These are phyloP conservation scores for Colletotrichum costaricense DNA, from an alignment of 2,329 filamentous ascomycete genomes.

Conservation along the genomic window DNA sequence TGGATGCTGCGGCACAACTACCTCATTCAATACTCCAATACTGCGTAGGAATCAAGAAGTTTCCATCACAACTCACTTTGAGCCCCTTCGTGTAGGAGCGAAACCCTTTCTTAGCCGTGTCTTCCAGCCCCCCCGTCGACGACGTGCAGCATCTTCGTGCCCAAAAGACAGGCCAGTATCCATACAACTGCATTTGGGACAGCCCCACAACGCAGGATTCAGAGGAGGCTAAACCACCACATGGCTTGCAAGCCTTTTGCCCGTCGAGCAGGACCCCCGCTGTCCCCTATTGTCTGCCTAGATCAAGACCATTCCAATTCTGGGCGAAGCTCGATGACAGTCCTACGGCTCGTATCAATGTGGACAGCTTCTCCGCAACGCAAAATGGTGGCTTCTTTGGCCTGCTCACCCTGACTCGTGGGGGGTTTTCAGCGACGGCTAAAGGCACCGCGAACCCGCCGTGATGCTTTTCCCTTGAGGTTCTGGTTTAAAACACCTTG, in stretches of 20 bases:
- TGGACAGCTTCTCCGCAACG: not conserved
- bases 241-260: constrained; percentile 16
- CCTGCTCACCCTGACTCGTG: constrained; percentile 24
- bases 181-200: not conserved
- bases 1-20: constrained; percentile 7
- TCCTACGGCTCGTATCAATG: not conserved
- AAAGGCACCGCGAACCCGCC: not conserved
- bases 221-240: constrained; percentile 33
- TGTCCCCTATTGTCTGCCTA: constrained; percentile 18
- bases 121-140: constrained; percentile 1
- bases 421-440: not conserved
- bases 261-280: constrained; percentile 2
- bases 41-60: not conserved
- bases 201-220: constrained; percentile 30
- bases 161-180: not conserved
- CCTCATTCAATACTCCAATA: not conserved
- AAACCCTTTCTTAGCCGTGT: not conserved
- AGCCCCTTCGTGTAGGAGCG: not conserved
- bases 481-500: not conserved
- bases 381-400: not conserved
- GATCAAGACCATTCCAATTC: not conserved
- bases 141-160: constrained; percentile 13
- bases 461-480: not conserved
- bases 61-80: constrained; percentile 8
- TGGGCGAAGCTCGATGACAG: constrained; percentile 4